Evolutionary conservation across 140 eudicot genomes (phyloP), one percentile per base, ranked within the genome.

Genomic region (Anethum foeniculum): DNA sequence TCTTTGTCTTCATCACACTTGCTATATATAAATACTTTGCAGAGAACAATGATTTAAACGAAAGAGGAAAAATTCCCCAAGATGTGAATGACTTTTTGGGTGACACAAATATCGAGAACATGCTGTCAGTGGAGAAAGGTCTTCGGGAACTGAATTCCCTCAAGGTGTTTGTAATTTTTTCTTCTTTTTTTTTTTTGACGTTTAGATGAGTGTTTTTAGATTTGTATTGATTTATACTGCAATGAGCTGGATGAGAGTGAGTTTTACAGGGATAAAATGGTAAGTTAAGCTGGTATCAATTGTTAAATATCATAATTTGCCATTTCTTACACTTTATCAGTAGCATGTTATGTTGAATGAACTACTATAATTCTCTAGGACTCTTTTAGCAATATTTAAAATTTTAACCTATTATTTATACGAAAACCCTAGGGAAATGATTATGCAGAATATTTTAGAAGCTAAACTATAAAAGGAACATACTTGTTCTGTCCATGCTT

Each of bases 61-160:
- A 68, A 32, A 68, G 74, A 23, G n/a, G 44, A 68, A 14, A 32
- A 32, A 34, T 68, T 68, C 44, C 74, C 16, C 11, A 10, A 0
- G 74, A 68, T 23, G 44, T 68, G 74, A 32, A 68, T 34, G 90
- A 86, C 62, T 64, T 80, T 65, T 80, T 82, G 76, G 89, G 81
- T 19, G 96, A 87, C 58, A 90, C 89, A 71, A 90, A 84, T 69
- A 90, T 93, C 48, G 98, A 94, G 81, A 92, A 89, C 89, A 92
- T 94, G 98, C 96, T 94, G 60, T 81, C 88, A 79, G 98, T 94
- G 51, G 98, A 94, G 82, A 90, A 88, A 92, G 97, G 96, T 82
- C 93, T 94, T 6, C 79, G 89, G 52, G 98, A 94, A 85, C 81
- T 94, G 78, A 84, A 88, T 64, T 79, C 81, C 49, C 91, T 92